phyloP scores from a whole-genome alignment of 768 basidiomycete genomes.

The Amanita subjunquillea region DNA sequence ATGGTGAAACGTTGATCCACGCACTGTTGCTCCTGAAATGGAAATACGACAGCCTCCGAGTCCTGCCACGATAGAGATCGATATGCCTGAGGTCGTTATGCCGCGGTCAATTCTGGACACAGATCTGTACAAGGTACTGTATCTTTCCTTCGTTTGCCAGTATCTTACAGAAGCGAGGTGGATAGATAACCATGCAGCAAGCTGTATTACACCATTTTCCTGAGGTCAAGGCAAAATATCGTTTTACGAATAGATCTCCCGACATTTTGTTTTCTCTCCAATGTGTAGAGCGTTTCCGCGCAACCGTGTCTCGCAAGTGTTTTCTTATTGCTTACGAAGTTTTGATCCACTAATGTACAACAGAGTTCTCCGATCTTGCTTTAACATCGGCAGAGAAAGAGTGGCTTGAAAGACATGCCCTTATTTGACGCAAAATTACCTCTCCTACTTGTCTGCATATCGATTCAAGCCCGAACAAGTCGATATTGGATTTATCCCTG shows the following conservation, averaged over 20 bases:
- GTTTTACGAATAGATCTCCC: slow-evolving; percentile 71
- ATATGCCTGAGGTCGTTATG: slow-evolving; percentile 17
- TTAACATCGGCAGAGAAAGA: slow-evolving; percentile 50
- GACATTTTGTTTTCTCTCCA: slow-evolving; percentile 54
- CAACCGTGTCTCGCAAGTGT: slow-evolving; percentile 40
- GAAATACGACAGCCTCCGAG: background rate
- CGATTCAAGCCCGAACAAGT: slow-evolving; percentile 73
- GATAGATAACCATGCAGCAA: slow-evolving; percentile 91
- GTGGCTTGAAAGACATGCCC: slow-evolving; percentile 68
- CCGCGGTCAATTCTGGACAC: slow-evolving; percentile 76
- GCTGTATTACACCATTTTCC: slow-evolving; percentile 75
- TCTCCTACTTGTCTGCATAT: slow-evolving; percentile 63
- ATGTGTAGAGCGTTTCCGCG: slow-evolving; percentile 50
- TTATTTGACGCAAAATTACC: slow-evolving; percentile 61
- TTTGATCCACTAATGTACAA: background rate
- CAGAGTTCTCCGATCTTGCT: slow-evolving; percentile 60
- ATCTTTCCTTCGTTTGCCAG: background rate
- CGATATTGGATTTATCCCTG: slow-evolving; percentile 50
- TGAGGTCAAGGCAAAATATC: slow-evolving; percentile 57
- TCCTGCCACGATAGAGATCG: slow-evolving; percentile 22
- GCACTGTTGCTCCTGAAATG: background rate
- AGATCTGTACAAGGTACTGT: slow-evolving; percentile 80
- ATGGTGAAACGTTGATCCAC: background rate
- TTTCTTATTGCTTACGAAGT: background rate
- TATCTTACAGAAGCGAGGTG: slow-evolving; percentile 4